phyloP scores from a whole-genome alignment of 2,329 filamentous ascomycete species.

The Trichothecium roseum region DNA sequence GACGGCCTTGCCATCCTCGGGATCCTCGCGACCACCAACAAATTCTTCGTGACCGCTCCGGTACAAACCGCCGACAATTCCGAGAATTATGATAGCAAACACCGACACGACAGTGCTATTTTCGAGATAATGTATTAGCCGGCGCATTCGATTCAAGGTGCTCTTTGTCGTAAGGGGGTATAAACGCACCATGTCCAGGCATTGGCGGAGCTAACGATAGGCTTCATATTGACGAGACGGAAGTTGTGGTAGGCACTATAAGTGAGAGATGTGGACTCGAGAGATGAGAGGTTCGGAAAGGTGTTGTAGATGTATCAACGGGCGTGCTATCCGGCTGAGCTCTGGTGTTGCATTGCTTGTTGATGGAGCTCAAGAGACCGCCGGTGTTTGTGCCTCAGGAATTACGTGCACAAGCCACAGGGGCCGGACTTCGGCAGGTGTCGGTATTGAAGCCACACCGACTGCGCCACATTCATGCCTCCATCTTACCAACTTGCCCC shows the following conservation, averaged over 20 bases:
- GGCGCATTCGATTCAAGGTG: neutral
- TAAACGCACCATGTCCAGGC: conserved; percentile 81
- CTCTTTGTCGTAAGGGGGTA: neutral
- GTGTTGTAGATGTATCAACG: no score
- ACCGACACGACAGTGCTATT: conserved; percentile 61
- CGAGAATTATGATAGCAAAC: conserved; percentile 56
- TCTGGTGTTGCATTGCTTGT: no score
- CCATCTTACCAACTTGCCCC: neutral
- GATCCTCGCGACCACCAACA: conserved; percentile 63
- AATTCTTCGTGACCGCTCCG: conserved; percentile 72
- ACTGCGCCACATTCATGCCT: neutral
- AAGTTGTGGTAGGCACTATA: no score
- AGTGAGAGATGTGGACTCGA: no score
- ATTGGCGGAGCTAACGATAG: conserved; percentile 81
- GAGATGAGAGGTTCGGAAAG: no score
- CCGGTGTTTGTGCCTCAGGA: no score
- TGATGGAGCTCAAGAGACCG: no score
- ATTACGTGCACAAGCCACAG: neutral
- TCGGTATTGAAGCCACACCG: neutral
- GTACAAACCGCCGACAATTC: conserved; percentile 60
- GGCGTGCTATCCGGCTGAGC: no score
- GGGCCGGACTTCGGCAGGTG: neutral
- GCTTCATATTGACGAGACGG: conserved; percentile 65
- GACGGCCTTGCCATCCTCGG: conserved; percentile 64
- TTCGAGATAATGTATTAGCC: neutral